A percentile compares a stretch with the other conserved stretches of the same genome.
phyloP scores from a whole-genome alignment of 352 stramenopile genomes.

The Globisporangium nagaii region DNA sequence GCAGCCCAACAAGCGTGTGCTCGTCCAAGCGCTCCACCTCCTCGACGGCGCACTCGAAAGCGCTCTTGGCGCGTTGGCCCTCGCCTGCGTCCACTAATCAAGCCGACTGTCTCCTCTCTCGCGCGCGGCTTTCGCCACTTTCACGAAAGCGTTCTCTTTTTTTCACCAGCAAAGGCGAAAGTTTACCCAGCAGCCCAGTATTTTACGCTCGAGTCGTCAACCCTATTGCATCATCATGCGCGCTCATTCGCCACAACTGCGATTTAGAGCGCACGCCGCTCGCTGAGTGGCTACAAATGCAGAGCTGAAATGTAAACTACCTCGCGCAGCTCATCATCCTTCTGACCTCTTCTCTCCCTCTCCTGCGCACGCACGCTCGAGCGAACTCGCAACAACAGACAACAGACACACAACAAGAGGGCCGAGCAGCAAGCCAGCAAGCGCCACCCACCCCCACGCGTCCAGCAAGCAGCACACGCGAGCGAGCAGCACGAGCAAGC shows the following conservation, averaged over 20 bases:
- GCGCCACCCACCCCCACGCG: background rate
- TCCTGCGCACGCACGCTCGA: background rate
- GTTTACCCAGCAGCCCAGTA: no score
- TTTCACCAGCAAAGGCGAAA: no score
- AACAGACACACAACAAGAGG: background rate
- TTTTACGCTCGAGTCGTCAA: background rate
- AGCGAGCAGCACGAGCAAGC: no score
- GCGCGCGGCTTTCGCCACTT: no score
- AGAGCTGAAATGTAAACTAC: background rate
- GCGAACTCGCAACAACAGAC: background rate
- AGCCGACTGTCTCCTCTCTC: no score
- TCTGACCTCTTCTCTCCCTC: background rate
- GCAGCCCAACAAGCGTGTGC: no score
- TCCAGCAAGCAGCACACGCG: background rate
- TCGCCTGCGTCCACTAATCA: no score
- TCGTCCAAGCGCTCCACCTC: no score
- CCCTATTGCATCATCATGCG: background rate
- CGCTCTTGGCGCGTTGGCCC: no score
- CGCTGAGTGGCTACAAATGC: background rate
- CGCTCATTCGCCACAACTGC: background rate
- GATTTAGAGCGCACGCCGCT: no score
- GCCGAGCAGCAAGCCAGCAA: background rate
- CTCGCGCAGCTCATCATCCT: background rate
- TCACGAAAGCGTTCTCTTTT: no score
- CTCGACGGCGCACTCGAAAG: no score